Conservation (phyloP, 2,329 filamentous ascomycete species). For the Trichoderma koningii region DNA sequence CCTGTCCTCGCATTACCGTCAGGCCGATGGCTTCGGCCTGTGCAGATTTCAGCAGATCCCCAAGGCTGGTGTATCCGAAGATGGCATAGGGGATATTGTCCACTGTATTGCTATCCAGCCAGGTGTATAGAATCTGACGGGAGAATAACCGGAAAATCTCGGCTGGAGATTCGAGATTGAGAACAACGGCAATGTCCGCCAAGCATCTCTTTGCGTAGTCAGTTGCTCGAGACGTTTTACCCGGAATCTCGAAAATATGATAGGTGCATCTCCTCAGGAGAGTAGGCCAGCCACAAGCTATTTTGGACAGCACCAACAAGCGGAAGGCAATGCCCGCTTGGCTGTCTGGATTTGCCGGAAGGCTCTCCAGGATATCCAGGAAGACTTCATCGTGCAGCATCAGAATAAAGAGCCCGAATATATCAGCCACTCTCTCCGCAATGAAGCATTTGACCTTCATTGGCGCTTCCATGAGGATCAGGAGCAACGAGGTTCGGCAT, state of each 20-base stretch:
- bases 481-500: slow-evolving; percentile 70
- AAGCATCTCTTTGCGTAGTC: slow-evolving; percentile 75
- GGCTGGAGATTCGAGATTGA: slow-evolving; percentile 66
- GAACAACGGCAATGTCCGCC: slow-evolving; percentile 61
- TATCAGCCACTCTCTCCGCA: slow-evolving; percentile 65
- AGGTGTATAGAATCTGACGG: slow-evolving; percentile 87
- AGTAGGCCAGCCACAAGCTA: slow-evolving; percentile 84
- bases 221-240: slow-evolving; percentile 64
- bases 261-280: slow-evolving; percentile 85
- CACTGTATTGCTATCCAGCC: slow-evolving; percentile 70
- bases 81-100: slow-evolving; percentile 79
- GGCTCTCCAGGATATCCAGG: slow-evolving; percentile 74
- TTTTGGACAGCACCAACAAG: slow-evolving; percentile 70
- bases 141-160: slow-evolving; percentile 82
- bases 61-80: slow-evolving; percentile 73
- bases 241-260: slow-evolving; percentile 89
- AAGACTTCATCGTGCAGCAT: slow-evolving; percentile 83
- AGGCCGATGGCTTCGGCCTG: slow-evolving; percentile 79
- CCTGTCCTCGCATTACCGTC: slow-evolving; percentile 77
- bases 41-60: slow-evolving; percentile 68
- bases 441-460: slow-evolving; percentile 76
- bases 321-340: slow-evolving; percentile 84
- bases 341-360: slow-evolving; percentile 73
- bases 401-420: slow-evolving; percentile 83
- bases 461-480: slow-evolving; percentile 66